Evolutionary conservation across 805 yeast species (phyloP), one percentile per base, ranked within the genome.

Genomic region (Ogataea chonburiensis): DNA sequence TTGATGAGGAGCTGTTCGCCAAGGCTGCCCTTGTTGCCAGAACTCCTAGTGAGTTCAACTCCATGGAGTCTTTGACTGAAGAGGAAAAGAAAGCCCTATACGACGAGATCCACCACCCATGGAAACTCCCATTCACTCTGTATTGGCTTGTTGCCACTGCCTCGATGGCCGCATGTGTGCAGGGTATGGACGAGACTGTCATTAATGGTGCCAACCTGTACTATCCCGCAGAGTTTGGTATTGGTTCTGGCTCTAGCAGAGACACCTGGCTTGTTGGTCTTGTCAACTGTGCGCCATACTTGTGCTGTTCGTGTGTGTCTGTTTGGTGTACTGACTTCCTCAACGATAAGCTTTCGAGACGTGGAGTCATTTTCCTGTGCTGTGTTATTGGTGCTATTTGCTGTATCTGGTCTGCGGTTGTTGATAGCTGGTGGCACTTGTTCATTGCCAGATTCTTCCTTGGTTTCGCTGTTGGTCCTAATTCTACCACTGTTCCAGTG

Each of bases 171-270:
- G 89, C 88, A 11, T 84, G 85, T 21, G 82, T 81, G 24, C 87
- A 81, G 57, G 88, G 89, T 59, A 81, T 82, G 80, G 88, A 81
- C 60, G 86, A 81, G 57, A 67, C 85, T 7, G 86, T 82, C 18
- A 75, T 81, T 43, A 81, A 80, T 49, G 89, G 89, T 50, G 88
- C 88, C 9, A 67, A 73, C 34, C 58, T 81, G 36, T 77, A 72
- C 53, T 81, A 77, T 55, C 84, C 86, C 2, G 34, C 45, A 1
- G 71, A 64, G 13, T 68, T 81, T 54, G 81, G 79, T 2, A 67
- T 82, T 31, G 70, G 65, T n/a, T 46, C 56, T 15, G 68, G 58
- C 15, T 65, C 69, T 29, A 64, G 71, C 29, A 58, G 74, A 49
- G 68, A 76, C 30, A 71, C 73, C 37, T 75, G 81, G 73, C 56